Conservation (phyloP, 768 basidiomycete genomes). For the Pholiota microspora region DNA sequence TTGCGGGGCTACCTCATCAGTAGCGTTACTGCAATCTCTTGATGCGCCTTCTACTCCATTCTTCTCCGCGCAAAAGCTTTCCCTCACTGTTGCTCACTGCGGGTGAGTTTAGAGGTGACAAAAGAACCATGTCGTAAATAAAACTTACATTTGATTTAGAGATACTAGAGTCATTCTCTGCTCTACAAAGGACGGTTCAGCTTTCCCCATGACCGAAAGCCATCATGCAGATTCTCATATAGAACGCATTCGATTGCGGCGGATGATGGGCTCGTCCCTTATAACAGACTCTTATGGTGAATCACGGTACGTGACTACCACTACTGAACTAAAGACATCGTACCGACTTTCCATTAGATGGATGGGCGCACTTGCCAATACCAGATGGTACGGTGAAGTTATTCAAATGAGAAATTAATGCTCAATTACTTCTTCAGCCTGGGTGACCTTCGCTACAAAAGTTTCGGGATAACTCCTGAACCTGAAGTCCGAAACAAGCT, state of each 20-base stretch:
- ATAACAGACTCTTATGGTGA: conserved; percentile 96
- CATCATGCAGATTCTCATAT: conserved; percentile 93
- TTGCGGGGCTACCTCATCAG: conserved; percentile 89
- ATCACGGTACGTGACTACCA: conserved; percentile 74
- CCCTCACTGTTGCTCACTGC: conserved; percentile 88
- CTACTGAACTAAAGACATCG: no score
- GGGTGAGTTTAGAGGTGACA: conserved; percentile 49
- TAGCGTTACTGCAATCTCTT: conserved; percentile 88
- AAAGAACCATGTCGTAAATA: not conserved
- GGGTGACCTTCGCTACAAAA: conserved; percentile 87
- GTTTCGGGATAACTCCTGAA: conserved; percentile 89
- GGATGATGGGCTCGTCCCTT: conserved; percentile 86
- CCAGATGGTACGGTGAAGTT: conserved; percentile 61
- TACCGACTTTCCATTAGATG: conserved; percentile 47
- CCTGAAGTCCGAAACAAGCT: conserved; percentile 81
- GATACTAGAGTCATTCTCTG: conserved; percentile 90
- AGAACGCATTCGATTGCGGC: conserved; percentile 80
- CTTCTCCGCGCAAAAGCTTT: conserved; percentile 72
- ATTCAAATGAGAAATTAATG: not conserved
- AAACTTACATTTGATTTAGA: conserved; percentile 39
- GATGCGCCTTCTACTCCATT: conserved; percentile 81
- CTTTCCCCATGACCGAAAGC: conserved; percentile 86
- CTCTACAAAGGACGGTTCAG: conserved; percentile 66
- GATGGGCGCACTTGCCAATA: conserved; percentile 95
- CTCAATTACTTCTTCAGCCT: conserved; percentile 44